Conservation (phyloP, 2,329 filamentous ascomycete species). For the Metarhizium guizhouense region DNA sequence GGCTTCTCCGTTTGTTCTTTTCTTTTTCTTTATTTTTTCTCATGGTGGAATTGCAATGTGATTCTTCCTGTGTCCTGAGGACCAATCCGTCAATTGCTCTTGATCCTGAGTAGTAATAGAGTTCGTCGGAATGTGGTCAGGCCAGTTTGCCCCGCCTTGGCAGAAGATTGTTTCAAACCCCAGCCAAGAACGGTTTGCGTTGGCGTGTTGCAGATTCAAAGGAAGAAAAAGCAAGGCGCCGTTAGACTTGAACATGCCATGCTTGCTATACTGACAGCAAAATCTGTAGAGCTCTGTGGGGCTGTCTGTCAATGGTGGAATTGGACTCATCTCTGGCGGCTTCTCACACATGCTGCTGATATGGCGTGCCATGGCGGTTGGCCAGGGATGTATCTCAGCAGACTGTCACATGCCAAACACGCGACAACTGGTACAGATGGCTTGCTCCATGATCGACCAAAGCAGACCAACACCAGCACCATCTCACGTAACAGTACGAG, state of each 20-base stretch:
- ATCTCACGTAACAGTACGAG: neutral
- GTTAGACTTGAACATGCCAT: neutral
- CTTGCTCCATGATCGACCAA: neutral
- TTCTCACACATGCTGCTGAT: neutral
- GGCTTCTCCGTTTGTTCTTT: neutral
- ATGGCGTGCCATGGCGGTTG: conserved; percentile 9
- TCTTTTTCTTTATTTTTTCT: neutral
- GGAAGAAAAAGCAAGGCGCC: too few species aligned
- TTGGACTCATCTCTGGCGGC: neutral
- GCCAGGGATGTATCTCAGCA: conserved; percentile 4
- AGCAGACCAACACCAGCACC: neutral
- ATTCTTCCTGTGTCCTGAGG: neutral
- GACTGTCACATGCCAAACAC: conserved; percentile 2
- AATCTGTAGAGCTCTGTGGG: neutral
- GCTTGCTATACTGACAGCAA: neutral
- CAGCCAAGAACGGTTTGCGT: neutral
- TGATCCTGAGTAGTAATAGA: neutral
- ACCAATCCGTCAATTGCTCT: neutral
- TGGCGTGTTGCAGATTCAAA: too few species aligned
- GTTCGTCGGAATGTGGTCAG: neutral
- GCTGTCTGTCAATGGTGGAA: neutral
- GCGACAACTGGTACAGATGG: neutral
- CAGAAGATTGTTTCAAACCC: neutral
- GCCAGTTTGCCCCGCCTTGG: neutral
- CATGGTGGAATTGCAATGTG: neutral